Evolutionary conservation across 768 basidiomycete species (phyloP).

Genomic region (Gloeostereum incarnatum): DNA sequence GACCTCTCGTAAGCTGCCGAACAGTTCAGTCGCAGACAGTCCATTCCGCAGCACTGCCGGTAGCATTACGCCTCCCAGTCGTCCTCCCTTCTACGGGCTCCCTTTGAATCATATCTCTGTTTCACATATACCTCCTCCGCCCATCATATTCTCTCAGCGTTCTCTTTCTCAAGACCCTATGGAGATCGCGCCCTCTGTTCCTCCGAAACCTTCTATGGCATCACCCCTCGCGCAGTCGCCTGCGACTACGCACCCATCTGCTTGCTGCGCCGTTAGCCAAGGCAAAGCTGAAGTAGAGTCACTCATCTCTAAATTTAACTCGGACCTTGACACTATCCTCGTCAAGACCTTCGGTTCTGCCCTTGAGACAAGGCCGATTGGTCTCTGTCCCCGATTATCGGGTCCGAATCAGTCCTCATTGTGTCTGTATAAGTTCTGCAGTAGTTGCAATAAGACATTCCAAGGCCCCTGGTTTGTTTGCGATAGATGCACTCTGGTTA

Average conservation of each 20-base stretch:
- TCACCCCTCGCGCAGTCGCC: constrained; percentile 6
- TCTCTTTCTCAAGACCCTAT: constrained; percentile 15
- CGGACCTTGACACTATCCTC: constrained; percentile 35
- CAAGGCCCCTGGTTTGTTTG: constrained; percentile 25
- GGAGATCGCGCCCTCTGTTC: constrained; percentile 13
- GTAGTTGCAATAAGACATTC: constrained; percentile 21
- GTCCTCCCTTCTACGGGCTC: constrained; percentile 4
- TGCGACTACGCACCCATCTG: constrained; percentile 11
- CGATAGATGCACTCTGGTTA: constrained; percentile 22
- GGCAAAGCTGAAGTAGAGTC: constrained; percentile 39
- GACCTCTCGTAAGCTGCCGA: constrained; percentile 26
- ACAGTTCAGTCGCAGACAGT: constrained; percentile 1
- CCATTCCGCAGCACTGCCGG: constrained; percentile 5
- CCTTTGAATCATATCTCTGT: constrained; percentile 15
- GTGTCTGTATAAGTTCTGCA: constrained; percentile 20
- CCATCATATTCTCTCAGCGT: constrained; percentile 20
- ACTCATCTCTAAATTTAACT: constrained; percentile 42
- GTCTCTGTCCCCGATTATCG: no score
- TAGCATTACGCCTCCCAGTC: constrained; percentile 3
- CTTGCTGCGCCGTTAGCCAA: constrained; percentile 36
- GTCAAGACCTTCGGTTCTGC: constrained; percentile 3
- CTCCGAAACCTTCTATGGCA: constrained; percentile 7
- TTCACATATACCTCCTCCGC: constrained; percentile 24
- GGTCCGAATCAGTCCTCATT: no score
- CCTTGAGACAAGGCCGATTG: background rate